Evolutionary conservation across 2,329 filamentous ascomycete genomes (phyloP), one percentile per base, ranked within the genome.

Genomic region (Cryphonectria parasitica): DNA sequence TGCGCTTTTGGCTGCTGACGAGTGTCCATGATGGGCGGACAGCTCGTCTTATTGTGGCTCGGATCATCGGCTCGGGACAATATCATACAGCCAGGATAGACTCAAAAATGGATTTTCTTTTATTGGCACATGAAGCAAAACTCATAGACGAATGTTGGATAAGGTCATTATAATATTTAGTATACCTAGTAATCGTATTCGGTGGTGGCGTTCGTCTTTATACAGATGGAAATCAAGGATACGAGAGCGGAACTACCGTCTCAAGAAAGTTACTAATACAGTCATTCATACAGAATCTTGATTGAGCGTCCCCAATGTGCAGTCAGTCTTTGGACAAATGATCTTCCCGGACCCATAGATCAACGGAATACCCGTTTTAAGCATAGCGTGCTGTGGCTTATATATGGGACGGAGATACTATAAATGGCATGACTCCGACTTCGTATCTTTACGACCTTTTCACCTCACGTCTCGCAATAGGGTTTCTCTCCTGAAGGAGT

Each of bases 381-480:
- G 45, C 25, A 66, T 58, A 60, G 41, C 2, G 36, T 39, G 36
- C 22, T 54, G 11, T 22, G 39, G n/a, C 41, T 1, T 19, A 54
- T 41, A 67, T 49, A 25, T 22, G 41, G 6, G 0, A 13, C 70
- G 70, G 70, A 66, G 49, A 10, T 71, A 58, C 70, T 31, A 13
- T 17, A 71, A 66, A 52, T 34, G 67, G 70, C 15, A 34, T n/a
- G 22, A 58, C 17, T 31, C 70, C 67, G 70, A 69, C 67, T n/a
- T 67, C 64, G 64, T 2, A 39, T 25, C 52, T 66, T 63, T 19
- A 31, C 25, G 25, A 58, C 7, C 25, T 56, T 2, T 28, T 28
- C 3, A 28, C 15, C 13, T 58, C 28, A 19, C 45, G 7, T 6
- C 54, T 58, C 15, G 17, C 4, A 1, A 31, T 34, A 19, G 2